These are phyloP conservation scores for Canariomyces notabilis DNA, from an alignment of 2,329 filamentous ascomycete species.

Conservation along the genomic window DNA sequence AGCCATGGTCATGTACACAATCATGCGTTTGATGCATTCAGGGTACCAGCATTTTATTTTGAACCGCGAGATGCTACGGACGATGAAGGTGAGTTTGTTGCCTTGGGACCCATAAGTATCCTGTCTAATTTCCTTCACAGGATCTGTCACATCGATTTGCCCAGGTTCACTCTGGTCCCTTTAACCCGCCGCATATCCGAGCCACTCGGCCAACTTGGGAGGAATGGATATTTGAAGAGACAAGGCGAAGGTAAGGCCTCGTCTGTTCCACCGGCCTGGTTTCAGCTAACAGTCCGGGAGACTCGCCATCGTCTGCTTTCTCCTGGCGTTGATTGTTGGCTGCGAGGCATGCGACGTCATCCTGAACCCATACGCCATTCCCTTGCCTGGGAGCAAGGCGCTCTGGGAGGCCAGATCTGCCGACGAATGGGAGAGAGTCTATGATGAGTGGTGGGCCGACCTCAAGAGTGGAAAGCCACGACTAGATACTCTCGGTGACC, in stretches of 20 bases:
- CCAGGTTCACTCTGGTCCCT: slow-evolving; percentile 1
- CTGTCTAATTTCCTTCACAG: background rate
- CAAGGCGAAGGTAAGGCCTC: slow-evolving; percentile 24
- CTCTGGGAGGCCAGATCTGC: slow-evolving; percentile 13
- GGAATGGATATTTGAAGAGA: slow-evolving; percentile 31
- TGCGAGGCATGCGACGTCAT: background rate
- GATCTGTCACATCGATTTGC: slow-evolving; percentile 2
- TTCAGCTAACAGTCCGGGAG: background rate
- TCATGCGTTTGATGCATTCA: slow-evolving; percentile 27
- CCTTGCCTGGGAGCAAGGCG: slow-evolving; percentile 7
- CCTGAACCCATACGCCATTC: background rate
- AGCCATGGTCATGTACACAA: slow-evolving; percentile 27
- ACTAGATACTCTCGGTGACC: slow-evolving; percentile 5
- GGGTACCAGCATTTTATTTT: slow-evolving; percentile 9
- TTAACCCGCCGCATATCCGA: slow-evolving; percentile 14
- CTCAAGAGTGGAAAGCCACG: background rate
- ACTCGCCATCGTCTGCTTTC: slow-evolving; percentile 12
- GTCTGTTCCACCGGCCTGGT: background rate
- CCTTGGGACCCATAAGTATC: background rate
- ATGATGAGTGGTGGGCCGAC: slow-evolving; percentile 5
- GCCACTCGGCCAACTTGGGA: slow-evolving; percentile 26
- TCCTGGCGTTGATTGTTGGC: slow-evolving; percentile 9
- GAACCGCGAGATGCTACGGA: slow-evolving; percentile 8
- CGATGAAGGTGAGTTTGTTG: slow-evolving; percentile 6
- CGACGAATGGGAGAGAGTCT: slow-evolving; percentile 10